Evolutionary conservation across 768 basidiomycete species (phyloP).

Genomic region (Phylloporus sp.): DNA sequence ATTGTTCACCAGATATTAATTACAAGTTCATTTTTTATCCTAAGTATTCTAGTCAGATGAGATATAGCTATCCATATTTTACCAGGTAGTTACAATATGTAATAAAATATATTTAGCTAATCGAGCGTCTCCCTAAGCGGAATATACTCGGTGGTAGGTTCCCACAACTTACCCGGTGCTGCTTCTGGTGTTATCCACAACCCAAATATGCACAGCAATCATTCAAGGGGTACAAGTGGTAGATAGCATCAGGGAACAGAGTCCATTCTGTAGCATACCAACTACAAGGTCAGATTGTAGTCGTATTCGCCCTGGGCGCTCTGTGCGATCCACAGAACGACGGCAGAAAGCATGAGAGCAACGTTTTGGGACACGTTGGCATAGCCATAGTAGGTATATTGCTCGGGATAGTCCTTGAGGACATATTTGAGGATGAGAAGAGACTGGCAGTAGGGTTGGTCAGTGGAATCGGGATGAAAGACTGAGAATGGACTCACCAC

Average conservation of each 20-base stretch:
- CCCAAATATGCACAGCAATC: background rate
- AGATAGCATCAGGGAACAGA: conserved; percentile 8
- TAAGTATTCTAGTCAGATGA: too few relatives aligned
- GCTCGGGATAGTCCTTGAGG: conserved; percentile 63
- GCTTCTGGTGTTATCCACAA: too few relatives aligned
- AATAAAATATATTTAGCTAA: too few relatives aligned
- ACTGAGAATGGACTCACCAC: conserved; percentile 58
- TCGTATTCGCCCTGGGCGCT: conserved; percentile 85
- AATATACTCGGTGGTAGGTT: too few relatives aligned
- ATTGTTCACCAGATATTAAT: too few relatives aligned
- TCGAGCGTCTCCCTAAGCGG: too few relatives aligned
- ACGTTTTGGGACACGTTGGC: conserved; percentile 95
- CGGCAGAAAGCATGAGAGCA: conserved; percentile 75
- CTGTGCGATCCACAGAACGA: conserved; percentile 92
- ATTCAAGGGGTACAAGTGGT: conserved; percentile 6
- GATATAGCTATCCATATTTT: too few relatives aligned
- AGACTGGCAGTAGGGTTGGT: conserved; percentile 47
- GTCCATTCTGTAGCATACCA: background rate
- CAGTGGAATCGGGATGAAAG: background rate
- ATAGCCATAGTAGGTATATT: conserved; percentile 87
- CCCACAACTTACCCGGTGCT: too few relatives aligned
- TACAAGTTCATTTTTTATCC: too few relatives aligned
- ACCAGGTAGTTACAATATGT: too few relatives aligned
- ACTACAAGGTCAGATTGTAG: conserved; percentile 76
- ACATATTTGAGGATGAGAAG: conserved; percentile 90